Conservation (phyloP, 2,329 filamentous ascomycete genomes). For the Ambrosiella xylebori region DNA sequence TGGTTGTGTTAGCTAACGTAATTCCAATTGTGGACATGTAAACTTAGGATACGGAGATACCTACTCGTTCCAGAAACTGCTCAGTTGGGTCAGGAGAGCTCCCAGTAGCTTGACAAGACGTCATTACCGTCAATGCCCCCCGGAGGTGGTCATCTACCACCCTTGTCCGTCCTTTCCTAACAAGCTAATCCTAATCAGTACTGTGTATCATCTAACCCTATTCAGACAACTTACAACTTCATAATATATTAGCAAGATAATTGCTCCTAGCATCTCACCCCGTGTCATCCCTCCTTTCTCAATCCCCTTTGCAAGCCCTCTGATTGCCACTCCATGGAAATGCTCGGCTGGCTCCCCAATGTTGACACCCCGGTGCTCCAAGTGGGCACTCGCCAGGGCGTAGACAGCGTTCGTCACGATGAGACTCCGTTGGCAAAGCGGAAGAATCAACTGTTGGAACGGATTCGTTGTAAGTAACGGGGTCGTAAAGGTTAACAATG, state of each 20-base stretch:
- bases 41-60: slow-evolving; percentile 13
- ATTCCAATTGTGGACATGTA: not conserved
- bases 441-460: slow-evolving; percentile 45
- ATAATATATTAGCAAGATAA: slow-evolving; percentile 45
- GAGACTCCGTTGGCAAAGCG: slow-evolving; percentile 35
- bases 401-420: slow-evolving; percentile 69
- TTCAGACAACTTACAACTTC: slow-evolving; percentile 35
- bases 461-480: slow-evolving; percentile 31
- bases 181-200: slow-evolving; percentile 27
- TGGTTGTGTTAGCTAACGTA: not conserved
- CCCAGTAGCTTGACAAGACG: slow-evolving; percentile 13
- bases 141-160: slow-evolving; percentile 44
- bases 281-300: slow-evolving; percentile 31
- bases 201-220: not conserved
- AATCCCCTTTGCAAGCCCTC: slow-evolving; percentile 35
- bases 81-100: slow-evolving; percentile 32
- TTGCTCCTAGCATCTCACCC: slow-evolving; percentile 42
- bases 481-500: slow-evolving; percentile 47
- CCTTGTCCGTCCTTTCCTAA: slow-evolving; percentile 40
- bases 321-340: slow-evolving; percentile 43
- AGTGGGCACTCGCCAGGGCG: slow-evolving; percentile 66
- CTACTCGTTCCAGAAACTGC: slow-evolving; percentile 40
- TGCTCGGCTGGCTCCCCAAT: slow-evolving; percentile 37
- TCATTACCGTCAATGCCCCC: slow-evolving; percentile 45
- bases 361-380: slow-evolving; percentile 46